Base-by-base conservation (phyloP, 768 basidiomycete genomes). In the Saitozyma sp. region DNA sequence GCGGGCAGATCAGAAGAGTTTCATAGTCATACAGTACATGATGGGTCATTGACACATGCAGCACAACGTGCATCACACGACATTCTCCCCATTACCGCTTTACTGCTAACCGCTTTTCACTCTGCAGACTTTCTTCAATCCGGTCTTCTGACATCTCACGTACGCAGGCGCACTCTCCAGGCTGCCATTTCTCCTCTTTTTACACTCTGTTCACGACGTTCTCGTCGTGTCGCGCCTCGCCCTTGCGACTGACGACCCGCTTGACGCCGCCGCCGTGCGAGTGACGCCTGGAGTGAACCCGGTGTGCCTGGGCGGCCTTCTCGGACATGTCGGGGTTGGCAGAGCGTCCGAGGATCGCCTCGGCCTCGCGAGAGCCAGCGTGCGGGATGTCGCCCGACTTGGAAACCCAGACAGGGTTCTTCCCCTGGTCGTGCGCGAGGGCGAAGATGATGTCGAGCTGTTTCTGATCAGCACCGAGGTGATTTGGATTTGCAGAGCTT, bases 391-490 rank as follows among this genome's bases (percentile, higher is more conserved):
- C 61, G 17, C 63, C 65, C 6, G 52, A 40, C 38, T 49, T 19
- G 3, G 65, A 64, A 16, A 66, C 46, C 46, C 54, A 54, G 29
- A 72, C 70, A n/a, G 70, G 68, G 16, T 19, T 58, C 19, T 54
- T 55, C 7, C 50, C 37, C 45, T 72, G 62, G 2, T 65, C 58
- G 54, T 72, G 61, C 8, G 59, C 70, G 4, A 65, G 20, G 6
- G 70, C 70, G 52, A 72, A 72, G 63, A 72, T 67, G 16, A 72
- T 50, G 50, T 72, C 70, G 46, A 71, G 64, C 64, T 67, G 52
- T 20, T 29, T 41, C 19, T 29, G 55, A 9, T 56, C 29, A 17
- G 48, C 42, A 39, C 50, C 3, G 9, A 45, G 29, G 50, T 37
- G 58, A 19, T 19, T 9, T 17, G 13, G 48, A 19, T 19, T 9